Conservation (phyloP, 257 asterid genomes). For the Coffea eugenioides region DNA sequence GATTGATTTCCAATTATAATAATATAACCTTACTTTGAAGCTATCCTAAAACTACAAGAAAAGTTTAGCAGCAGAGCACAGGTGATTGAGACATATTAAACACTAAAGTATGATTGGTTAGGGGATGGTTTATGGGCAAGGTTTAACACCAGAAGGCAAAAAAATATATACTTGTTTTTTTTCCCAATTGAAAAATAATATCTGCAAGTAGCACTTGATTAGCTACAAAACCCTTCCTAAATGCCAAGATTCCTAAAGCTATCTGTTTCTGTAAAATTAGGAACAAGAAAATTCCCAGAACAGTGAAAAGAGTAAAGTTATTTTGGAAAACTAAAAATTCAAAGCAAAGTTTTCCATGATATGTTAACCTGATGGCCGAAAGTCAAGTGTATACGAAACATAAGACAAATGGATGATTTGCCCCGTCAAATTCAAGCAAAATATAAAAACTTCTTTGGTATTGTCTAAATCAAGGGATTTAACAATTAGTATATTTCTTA, state of each 20-base stretch:
- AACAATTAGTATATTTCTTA: neutral
- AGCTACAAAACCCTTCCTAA: neutral
- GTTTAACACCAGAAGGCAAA: neutral
- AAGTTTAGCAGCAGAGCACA: neutral
- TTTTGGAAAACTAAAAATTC: neutral
- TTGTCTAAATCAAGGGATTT: neutral
- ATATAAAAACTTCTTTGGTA: neutral
- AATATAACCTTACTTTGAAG: constrained; percentile 14
- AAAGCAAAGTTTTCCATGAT: neutral
- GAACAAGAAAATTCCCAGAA: neutral
- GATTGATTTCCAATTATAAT: neutral
- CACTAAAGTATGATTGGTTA: neutral
- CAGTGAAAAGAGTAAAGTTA: neutral
- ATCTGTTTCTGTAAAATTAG: neutral
- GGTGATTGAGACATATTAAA: constrained; percentile 9
- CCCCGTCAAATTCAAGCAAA: constrained; percentile 7
- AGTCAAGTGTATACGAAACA: neutral
- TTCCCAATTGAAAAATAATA: neutral
- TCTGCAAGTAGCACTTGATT: neutral
- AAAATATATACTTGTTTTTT: neutral
- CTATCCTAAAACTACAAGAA: constrained; percentile 11
- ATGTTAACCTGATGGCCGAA: neutral
- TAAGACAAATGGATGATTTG: constrained; percentile 12
- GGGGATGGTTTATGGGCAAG: neutral
- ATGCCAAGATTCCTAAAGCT: neutral